phyloP scores from a whole-genome alignment of 2,329 filamentous ascomycete genomes.

The Basipetospora sp. region DNA sequence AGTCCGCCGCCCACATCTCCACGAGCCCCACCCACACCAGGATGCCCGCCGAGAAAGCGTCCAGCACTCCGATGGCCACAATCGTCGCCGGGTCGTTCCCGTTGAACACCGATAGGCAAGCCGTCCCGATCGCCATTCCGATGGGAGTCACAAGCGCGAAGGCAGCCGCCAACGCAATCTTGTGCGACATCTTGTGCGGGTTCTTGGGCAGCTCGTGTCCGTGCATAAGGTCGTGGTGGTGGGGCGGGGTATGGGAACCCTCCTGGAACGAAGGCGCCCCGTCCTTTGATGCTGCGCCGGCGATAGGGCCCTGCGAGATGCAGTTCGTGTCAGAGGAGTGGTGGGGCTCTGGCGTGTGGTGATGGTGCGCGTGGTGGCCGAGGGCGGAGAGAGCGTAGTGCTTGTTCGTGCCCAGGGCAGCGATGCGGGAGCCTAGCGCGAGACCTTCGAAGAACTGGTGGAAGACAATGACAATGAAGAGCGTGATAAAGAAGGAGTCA shows the following conservation, averaged over 20 bases:
- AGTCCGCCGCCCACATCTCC: slow-evolving; percentile 67
- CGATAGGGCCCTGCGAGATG: too few species aligned
- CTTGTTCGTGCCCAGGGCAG: slow-evolving; percentile 30
- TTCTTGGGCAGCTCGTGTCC: slow-evolving; percentile 15
- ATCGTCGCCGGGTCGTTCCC: slow-evolving; percentile 56
- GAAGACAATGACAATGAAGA: slow-evolving; percentile 58
- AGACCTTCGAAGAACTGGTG: slow-evolving; percentile 69
- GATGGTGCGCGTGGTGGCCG: slow-evolving; percentile 10
- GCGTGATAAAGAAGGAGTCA: slow-evolving; percentile 39
- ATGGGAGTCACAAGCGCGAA: slow-evolving; percentile 62
- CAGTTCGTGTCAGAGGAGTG: too few species aligned
- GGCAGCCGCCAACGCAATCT: slow-evolving; percentile 44
- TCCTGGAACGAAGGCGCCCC: too few species aligned
- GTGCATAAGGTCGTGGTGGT: not conserved
- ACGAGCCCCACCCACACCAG: slow-evolving; percentile 67
- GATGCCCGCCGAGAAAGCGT: slow-evolving; percentile 61
- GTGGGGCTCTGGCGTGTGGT: slow-evolving; percentile 11
- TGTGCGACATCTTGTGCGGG: slow-evolving; percentile 23
- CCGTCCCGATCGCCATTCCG: slow-evolving; percentile 69
- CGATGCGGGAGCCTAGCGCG: slow-evolving; percentile 57
- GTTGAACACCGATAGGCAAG: slow-evolving; percentile 56
- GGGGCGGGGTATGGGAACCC: too few species aligned
- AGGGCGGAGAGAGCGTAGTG: slow-evolving; percentile 7
- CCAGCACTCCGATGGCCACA: slow-evolving; percentile 56
- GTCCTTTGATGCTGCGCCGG: too few species aligned